Evolutionary conservation across 2,329 filamentous ascomycete species (phyloP).

Genomic region (Aspergillus chevalieri): DNA sequence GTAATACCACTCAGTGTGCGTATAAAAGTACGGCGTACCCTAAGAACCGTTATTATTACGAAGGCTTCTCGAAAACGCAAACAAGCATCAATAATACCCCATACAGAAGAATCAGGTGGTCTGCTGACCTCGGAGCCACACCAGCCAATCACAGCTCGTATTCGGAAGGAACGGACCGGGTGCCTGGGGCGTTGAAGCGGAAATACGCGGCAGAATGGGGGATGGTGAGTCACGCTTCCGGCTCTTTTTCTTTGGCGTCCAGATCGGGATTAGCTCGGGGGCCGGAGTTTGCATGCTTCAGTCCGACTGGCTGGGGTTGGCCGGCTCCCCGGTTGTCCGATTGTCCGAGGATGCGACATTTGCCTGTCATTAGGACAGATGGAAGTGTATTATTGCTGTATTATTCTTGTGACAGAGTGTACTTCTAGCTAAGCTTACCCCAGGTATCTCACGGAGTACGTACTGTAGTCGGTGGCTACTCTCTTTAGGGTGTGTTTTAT

Average conservation of each 20-base stretch:
- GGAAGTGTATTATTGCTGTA: not conserved
- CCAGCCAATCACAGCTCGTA: not conserved
- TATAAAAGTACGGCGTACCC: too few species aligned
- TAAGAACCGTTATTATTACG: not conserved
- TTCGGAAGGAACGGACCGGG: not conserved
- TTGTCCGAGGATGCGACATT: not conserved
- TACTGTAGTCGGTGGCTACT: too few species aligned
- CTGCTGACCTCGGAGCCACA: not conserved
- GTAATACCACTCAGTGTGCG: too few species aligned
- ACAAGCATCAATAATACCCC: not conserved
- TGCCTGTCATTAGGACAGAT: too few species aligned
- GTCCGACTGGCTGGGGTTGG: not conserved
- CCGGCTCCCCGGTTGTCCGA: not conserved
- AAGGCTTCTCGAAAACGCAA: not conserved
- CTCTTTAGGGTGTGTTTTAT: too few species aligned
- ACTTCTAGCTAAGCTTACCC: not conserved
- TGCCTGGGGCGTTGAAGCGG: not conserved
- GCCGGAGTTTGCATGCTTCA: not conserved
- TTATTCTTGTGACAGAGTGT: not conserved
- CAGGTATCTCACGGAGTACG: too few species aligned
- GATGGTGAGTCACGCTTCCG: not conserved
- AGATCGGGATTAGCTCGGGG: not conserved
- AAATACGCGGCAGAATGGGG: not conserved
- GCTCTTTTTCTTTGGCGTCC: not conserved
- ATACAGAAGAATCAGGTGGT: not conserved